Conservation (phyloP, 2,329 filamentous ascomycete genomes). For the Colletotrichum lini region DNA sequence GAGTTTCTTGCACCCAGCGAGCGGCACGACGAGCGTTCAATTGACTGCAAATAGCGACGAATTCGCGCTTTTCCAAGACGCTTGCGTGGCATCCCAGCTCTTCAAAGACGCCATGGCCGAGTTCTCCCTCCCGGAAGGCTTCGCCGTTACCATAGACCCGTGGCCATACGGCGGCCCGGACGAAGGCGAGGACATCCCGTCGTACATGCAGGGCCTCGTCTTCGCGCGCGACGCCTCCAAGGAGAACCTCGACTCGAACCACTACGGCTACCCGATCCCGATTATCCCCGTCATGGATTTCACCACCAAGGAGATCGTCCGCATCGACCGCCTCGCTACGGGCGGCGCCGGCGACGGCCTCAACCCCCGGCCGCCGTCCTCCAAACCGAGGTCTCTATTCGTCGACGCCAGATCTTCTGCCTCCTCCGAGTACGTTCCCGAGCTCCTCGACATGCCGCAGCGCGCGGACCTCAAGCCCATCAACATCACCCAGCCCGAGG, state of each 20-base stretch:
- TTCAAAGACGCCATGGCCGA: conserved; percentile 64
- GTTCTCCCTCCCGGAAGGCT: conserved; percentile 61
- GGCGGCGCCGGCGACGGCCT: conserved; percentile 63
- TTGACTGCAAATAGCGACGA: conserved; percentile 50
- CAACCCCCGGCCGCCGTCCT: conserved; percentile 50
- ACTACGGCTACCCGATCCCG: conserved; percentile 74
- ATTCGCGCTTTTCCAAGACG: conserved; percentile 57
- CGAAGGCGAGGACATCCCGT: conserved; percentile 55
- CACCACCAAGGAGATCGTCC: conserved; percentile 66
- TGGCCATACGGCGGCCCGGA: conserved; percentile 76
- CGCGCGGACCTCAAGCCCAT: conserved; percentile 76
- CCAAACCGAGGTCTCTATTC: conserved; percentile 61
- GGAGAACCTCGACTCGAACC: conserved; percentile 69
- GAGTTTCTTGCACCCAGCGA: conserved; percentile 27
- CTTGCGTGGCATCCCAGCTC: conserved; percentile 58
- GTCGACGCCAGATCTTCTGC: conserved; percentile 53
- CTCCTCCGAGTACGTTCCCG: conserved; percentile 63
- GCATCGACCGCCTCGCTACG: conserved; percentile 70
- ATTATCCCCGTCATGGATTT: conserved; percentile 73
- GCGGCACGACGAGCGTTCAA: no score
- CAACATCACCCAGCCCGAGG: conserved; percentile 79
- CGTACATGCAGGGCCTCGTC: conserved; percentile 66
- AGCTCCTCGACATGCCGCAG: conserved; percentile 63
- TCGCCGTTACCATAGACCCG: conserved; percentile 62
- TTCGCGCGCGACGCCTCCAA: conserved; percentile 61